Evolutionary conservation across 2,329 filamentous ascomycete species (phyloP).

Genomic region (Fusarium sambucinum): DNA sequence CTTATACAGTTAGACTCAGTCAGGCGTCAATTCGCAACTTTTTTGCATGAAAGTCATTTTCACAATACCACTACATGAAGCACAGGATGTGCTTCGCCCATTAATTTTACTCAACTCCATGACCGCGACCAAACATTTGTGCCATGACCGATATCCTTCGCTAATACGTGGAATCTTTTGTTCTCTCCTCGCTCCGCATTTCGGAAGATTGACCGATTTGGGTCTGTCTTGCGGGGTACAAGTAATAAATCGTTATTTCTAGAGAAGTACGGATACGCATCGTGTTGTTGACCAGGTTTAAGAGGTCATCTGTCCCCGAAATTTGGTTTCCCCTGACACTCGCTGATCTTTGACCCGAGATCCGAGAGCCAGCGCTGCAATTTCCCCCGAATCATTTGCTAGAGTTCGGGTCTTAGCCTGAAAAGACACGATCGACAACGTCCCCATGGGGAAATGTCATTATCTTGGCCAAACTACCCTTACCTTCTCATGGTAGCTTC

Average conservation of each 20-base stretch:
- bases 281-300: conserved; percentile 15
- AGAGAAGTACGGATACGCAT: conserved; percentile 4
- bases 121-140: neutral
- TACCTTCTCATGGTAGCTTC: conserved; percentile 27
- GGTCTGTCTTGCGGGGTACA: conserved; percentile 32
- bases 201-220: conserved; percentile 28
- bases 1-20: conserved; percentile 44
- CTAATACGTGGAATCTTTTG: conserved; percentile 43
- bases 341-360: conserved; percentile 41
- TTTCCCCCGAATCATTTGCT: conserved; percentile 26
- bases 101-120: conserved; percentile 12
- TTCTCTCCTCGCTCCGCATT: conserved; percentile 26
- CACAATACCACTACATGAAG: conserved; percentile 21
- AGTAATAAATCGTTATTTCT: conserved; percentile 4
- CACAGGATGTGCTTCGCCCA: conserved; percentile 2
- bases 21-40: conserved; percentile 40
- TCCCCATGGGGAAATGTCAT: conserved; percentile 44
- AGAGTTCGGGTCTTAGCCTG: conserved; percentile 31
- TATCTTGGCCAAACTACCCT: conserved; percentile 28
- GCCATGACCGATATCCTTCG: conserved; percentile 7
- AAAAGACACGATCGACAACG: conserved; percentile 36
- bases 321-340: conserved; percentile 25
- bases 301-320: conserved; percentile 23
- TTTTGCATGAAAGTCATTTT: conserved; percentile 15
- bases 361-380: conserved; percentile 25